A percentile compares a stretch with the other conserved stretches of the same genome.
Evolutionary conservation across 2,329 filamentous ascomycete genomes (phyloP).

Genomic region (Trichoderma gracile): DNA sequence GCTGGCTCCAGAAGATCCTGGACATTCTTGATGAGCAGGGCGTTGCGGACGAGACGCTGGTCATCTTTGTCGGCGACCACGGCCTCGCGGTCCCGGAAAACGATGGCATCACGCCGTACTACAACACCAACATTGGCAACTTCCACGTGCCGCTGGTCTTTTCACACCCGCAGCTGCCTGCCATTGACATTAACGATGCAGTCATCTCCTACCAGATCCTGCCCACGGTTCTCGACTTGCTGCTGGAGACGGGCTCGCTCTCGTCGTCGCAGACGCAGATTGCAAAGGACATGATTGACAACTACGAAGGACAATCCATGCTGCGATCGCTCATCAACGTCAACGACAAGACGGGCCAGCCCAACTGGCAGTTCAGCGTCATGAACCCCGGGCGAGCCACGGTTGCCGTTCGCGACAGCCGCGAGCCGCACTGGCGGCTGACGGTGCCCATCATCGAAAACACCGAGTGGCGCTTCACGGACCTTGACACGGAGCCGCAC

Average conservation of each 20-base stretch:
- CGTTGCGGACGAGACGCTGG: slow-evolving; percentile 37
- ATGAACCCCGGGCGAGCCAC: slow-evolving; percentile 35
- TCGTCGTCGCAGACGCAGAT: slow-evolving; percentile 25
- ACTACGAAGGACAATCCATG: slow-evolving; percentile 35
- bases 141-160: slow-evolving; percentile 39
- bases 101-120: slow-evolving; percentile 37
- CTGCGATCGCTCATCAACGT: slow-evolving; percentile 29
- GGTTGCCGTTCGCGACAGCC: slow-evolving; percentile 32
- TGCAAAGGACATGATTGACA: slow-evolving; percentile 30
- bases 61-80: slow-evolving; percentile 38
- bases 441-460: slow-evolving; percentile 33
- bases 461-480: slow-evolving; percentile 34
- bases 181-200: slow-evolving; percentile 37
- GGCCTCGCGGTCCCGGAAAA: slow-evolving; percentile 39
- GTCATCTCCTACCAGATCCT: slow-evolving; percentile 38
- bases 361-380: slow-evolving; percentile 34
- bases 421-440: slow-evolving; percentile 31
- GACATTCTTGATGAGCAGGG: slow-evolving; percentile 36
- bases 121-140: slow-evolving; percentile 38
- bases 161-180: slow-evolving; percentile 37
- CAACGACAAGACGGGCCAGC: slow-evolving; percentile 25
- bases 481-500: slow-evolving; percentile 29
- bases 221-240: slow-evolving; percentile 39
- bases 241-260: slow-evolving; percentile 37
- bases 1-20: slow-evolving; percentile 37